These are phyloP conservation scores for Fusarium multiceps DNA, from an alignment of 2,329 filamentous ascomycete genomes.

Conservation along the genomic window DNA sequence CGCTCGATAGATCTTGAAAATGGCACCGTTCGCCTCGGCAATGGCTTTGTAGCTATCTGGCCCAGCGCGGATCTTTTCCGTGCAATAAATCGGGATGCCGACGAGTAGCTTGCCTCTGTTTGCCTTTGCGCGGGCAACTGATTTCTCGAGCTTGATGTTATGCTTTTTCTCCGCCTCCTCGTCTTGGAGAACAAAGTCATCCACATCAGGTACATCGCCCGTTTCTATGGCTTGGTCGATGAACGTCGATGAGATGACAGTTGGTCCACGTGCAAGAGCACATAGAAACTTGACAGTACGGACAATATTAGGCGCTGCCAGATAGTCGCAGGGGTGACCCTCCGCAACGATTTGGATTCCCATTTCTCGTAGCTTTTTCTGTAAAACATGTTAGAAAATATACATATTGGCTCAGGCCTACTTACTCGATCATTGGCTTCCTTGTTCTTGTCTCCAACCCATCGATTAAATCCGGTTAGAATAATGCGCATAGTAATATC, in stretches of 20 bases:
- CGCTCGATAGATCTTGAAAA: conserved; percentile 80
- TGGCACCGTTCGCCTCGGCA: conserved; percentile 87
- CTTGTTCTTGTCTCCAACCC: conserved; percentile 77
- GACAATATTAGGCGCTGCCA: conserved; percentile 87
- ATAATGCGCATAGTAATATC: conserved; percentile 80
- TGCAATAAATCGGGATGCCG: conserved; percentile 85
- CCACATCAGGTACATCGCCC: conserved; percentile 71
- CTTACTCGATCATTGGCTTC: conserved; percentile 85
- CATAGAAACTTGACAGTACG: conserved; percentile 95
- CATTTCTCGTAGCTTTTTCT: conserved; percentile 84
- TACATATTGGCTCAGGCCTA: conserved; percentile 24
- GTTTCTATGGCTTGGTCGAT: conserved; percentile 80
- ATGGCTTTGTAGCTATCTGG: conserved; percentile 88
- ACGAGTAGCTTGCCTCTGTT: conserved; percentile 82
- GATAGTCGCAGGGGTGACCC: conserved; percentile 80
- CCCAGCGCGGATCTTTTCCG: conserved; percentile 81
- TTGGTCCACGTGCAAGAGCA: conserved; percentile 83
- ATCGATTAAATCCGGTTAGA: conserved; percentile 85
- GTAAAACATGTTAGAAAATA: conserved; percentile 35
- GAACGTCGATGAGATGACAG: conserved; percentile 80
- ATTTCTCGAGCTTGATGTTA: conserved; percentile 74
- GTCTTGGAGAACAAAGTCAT: conserved; percentile 77
- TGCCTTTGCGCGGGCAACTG: conserved; percentile 75
- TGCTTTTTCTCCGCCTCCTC: conserved; percentile 77
- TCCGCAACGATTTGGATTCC: conserved; percentile 86